Base-by-base conservation (phyloP, 805 yeast genomes). In the Brettanomyces naardenensis region DNA sequence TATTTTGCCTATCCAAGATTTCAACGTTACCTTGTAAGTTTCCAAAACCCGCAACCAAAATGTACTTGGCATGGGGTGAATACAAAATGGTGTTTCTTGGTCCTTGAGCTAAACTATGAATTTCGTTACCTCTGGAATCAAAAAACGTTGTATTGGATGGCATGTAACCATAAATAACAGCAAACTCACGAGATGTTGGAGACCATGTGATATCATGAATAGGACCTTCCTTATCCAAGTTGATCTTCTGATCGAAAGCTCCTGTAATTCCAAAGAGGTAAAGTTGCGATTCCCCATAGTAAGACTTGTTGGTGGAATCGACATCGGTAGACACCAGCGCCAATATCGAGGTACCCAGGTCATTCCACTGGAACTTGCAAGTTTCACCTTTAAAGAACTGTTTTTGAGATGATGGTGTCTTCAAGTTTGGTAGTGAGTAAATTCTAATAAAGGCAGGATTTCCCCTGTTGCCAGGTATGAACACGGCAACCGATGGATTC, bases 181-280 rank as follows among this genome's bases (percentile, higher is more conserved):
- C 97, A 67, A 92, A 94, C 65, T 92, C 97, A 49, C 95, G 75
- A 15, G 95, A 86, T 36, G 88, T 78, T 42, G 97, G 96, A 19
- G 95, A 83, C 99, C 99, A 92, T 18, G 92, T 80, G 44, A 90
- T 85, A 61, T 92, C 98, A 64, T 92, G 97, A 49, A 92, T 88
- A 32, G 99, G 97, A 23, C 97, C 97, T 54, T 88, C 95, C 51
- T 85, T 80, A 45, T 85, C 87, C 51, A 92, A 75, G 41, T 78
- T 73, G 52, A 92, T 89, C 54, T 95, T 73, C 39, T 88, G 83
- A 54, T 90, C 95, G 52, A 86, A 89, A 28, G 89, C 76, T 11
- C 96, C 95, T 26, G 95, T 88, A 48, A 92, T 84, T 43, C 95
- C 95, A 48, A 94, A 71, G 43, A 92, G 62, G 58, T 90, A 92